These are phyloP conservation scores for Psilocybe azurescens DNA, from an alignment of 768 basidiomycete genomes.

Conservation along the genomic window DNA sequence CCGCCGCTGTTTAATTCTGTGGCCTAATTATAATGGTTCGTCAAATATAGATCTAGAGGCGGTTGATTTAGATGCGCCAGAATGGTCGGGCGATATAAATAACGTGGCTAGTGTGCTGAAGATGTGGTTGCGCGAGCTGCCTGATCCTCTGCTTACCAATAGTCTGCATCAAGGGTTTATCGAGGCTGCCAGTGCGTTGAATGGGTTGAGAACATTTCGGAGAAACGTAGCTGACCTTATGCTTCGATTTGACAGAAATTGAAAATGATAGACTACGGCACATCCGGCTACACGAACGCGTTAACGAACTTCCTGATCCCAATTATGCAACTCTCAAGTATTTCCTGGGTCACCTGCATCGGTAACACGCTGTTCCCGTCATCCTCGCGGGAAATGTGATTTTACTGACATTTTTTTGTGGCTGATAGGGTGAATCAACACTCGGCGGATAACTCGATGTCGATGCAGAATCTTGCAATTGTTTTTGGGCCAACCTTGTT, in stretches of 20 bases:
- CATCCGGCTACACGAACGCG: constrained; percentile 94
- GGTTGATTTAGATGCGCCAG: constrained; percentile 85
- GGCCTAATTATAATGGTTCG: constrained; percentile 4
- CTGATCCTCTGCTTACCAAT: constrained; percentile 89
- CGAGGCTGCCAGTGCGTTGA: constrained; percentile 86
- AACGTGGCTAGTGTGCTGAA: constrained; percentile 95
- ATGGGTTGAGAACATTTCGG: constrained; percentile 6
- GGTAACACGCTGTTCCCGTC: constrained; percentile 49
- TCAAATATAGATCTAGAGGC: constrained; percentile 71
- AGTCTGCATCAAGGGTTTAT: constrained; percentile 90
- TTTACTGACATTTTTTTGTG: background rate
- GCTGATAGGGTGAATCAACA: constrained; percentile 71
- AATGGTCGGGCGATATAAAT: constrained; percentile 95
- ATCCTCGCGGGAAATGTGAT: constrained; percentile 1
- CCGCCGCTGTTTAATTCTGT: constrained; percentile 9
- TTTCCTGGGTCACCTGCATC: constrained; percentile 92
- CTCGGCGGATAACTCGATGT: constrained; percentile 88
- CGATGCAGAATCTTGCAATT: constrained; percentile 90
- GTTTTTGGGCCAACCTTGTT: constrained; percentile 99
- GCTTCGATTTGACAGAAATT: constrained; percentile 55
- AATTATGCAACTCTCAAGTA: constrained; percentile 98
- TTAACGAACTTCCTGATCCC: constrained; percentile 98
- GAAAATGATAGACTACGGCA: constrained; percentile 96
- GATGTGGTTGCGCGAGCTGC: constrained; percentile 94
- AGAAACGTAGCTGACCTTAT: constrained; percentile 12